Conservation (phyloP, 345 rosid genomes). For the Arabidopsis suecica region DNA sequence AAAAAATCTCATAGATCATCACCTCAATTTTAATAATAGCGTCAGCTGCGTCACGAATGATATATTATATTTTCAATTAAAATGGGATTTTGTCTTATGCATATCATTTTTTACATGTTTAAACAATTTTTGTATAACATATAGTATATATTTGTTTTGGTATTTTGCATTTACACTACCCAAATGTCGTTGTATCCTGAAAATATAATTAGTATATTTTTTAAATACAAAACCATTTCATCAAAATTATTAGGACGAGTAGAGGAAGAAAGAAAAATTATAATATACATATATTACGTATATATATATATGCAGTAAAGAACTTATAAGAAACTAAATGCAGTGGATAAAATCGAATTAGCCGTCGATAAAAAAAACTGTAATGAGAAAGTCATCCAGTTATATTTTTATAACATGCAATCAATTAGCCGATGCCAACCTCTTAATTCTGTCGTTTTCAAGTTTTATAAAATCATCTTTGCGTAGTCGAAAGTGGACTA, state of each 20-base stretch:
- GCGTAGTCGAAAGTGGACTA: constrained; percentile 15
- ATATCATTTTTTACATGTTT: background rate
- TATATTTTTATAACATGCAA: constrained; percentile 1
- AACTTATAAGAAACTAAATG: background rate
- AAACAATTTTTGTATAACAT: background rate
- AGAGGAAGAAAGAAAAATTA: background rate
- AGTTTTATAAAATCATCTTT: background rate
- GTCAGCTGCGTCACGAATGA: constrained; percentile 14
- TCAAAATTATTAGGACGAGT: background rate
- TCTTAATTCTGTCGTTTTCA: constrained; percentile 13
- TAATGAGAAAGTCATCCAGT: background rate
- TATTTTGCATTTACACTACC: no score
- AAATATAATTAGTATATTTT: background rate
- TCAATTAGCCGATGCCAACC: constrained; percentile 15
- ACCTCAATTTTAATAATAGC: constrained; percentile 30
- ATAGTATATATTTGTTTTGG: background rate
- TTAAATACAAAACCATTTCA: background rate
- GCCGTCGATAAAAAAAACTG: background rate
- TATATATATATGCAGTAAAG: background rate
- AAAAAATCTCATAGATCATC: constrained; percentile 17
- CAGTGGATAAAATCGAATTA: constrained; percentile 1
- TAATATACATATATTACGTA: background rate
- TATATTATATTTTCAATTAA: background rate
- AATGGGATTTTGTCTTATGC: constrained; percentile 8
- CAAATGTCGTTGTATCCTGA: background rate